phyloP scores from a whole-genome alignment of 805 yeast species.

The Saccharomyces mikatae region DNA sequence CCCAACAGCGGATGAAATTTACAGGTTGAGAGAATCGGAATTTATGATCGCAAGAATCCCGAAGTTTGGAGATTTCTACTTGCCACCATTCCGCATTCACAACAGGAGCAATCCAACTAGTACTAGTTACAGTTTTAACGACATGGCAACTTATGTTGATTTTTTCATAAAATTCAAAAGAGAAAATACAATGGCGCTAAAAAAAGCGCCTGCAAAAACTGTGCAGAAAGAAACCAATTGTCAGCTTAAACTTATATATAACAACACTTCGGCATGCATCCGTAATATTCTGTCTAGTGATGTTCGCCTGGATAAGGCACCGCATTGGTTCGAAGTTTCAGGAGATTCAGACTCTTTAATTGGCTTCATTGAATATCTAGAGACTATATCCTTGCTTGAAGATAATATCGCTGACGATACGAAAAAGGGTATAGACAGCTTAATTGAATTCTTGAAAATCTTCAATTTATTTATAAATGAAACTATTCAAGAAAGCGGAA shows the following conservation, averaged over 20 bases:
- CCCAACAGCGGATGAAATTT: constrained; percentile 23
- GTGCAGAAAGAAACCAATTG: constrained; percentile 7
- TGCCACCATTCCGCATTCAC: constrained; percentile 18
- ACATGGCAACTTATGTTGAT: background rate
- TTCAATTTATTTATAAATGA: background rate
- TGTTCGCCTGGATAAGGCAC: background rate
- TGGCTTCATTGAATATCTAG: background rate
- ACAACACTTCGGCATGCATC: constrained; percentile 20
- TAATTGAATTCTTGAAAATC: background rate
- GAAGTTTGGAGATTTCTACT: constrained; percentile 27
- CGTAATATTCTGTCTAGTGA: constrained; percentile 8
- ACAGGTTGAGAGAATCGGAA: constrained; percentile 24
- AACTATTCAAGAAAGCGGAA: background rate
- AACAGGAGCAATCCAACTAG: background rate
- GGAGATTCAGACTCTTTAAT: background rate
- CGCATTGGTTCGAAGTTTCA: background rate
- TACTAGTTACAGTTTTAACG: background rate
- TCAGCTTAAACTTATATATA: constrained; percentile 22
- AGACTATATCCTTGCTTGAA: background rate
- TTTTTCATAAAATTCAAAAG: background rate
- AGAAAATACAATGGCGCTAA: background rate
- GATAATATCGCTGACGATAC: background rate
- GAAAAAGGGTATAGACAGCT: background rate
- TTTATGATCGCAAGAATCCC: constrained; percentile 28
- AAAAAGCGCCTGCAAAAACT: background rate